Percentiles rank a stretch among this genome's conserved stretches.
These are phyloP conservation scores for Solanum peruvianum DNA, from an alignment of 257 asterid genomes.

Conservation along the genomic window DNA sequence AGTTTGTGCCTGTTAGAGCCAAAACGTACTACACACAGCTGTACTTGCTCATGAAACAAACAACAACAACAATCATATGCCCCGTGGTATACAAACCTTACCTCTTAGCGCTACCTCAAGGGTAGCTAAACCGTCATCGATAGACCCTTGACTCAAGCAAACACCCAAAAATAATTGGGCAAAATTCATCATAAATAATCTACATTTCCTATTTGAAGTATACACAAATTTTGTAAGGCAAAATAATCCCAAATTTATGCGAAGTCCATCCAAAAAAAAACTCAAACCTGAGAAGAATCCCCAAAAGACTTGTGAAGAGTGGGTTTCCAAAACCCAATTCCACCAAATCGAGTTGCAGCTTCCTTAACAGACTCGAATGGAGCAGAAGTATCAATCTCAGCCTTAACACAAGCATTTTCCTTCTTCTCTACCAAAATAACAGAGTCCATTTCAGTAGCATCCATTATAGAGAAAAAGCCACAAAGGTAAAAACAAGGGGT, in stretches of 20 bases:
- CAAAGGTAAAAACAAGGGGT: background rate
- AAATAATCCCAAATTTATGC: background rate
- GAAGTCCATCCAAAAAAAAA: background rate
- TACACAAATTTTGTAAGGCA: background rate
- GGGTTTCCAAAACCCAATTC: conserved; percentile 94
- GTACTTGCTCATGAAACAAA: background rate
- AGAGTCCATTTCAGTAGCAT: background rate
- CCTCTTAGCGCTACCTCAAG: background rate
- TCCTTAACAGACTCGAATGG: conserved; percentile 94
- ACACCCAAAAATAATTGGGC: background rate
- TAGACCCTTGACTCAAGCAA: too few species aligned
- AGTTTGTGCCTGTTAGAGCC: background rate
- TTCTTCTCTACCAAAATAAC: background rate
- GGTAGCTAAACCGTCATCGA: background rate
- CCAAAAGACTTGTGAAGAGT: conserved; percentile 24
- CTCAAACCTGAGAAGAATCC: conserved; percentile 21
- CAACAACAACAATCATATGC: background rate
- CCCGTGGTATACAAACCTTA: background rate
- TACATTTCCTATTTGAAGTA: background rate
- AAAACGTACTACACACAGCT: background rate
- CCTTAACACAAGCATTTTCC: conserved; percentile 12
- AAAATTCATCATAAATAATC: background rate
- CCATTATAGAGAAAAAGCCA: background rate
- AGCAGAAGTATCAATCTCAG: conserved; percentile 84
- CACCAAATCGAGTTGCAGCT: conserved; percentile 82